phyloP scores from a whole-genome alignment of 768 basidiomycete genomes.

The Pisolithus sp. region DNA sequence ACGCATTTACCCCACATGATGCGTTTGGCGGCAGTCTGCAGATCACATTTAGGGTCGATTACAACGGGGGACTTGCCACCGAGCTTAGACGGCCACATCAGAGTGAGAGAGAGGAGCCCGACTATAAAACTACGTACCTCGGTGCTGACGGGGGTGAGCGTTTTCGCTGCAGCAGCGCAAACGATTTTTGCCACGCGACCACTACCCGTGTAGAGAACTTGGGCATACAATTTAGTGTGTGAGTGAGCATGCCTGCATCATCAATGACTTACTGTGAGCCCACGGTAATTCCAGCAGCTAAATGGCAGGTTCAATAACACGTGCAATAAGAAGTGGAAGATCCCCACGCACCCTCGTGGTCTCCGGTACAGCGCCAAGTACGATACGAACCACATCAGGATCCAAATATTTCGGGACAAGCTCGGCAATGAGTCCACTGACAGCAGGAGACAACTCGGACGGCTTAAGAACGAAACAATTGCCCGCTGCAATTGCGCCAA shows the following conservation, averaged over 20 bases:
- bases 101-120: not conserved
- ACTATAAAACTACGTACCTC: slow-evolving; percentile 32
- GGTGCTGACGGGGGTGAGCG: slow-evolving; percentile 60
- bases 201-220: slow-evolving; percentile 52
- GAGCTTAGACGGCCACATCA: slow-evolving; percentile 32
- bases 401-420: slow-evolving; percentile 76
- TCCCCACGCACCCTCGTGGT: slow-evolving; percentile 42
- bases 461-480: slow-evolving; percentile 69
- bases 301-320: not conserved
- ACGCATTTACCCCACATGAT: slow-evolving; percentile 74
- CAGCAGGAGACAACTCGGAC: slow-evolving; percentile 58
- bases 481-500: slow-evolving; percentile 76
- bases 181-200: slow-evolving; percentile 62
- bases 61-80: slow-evolving; percentile 74
- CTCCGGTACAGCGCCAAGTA: slow-evolving; percentile 63
- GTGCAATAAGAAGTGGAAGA: not conserved
- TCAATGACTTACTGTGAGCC: slow-evolving; percentile 41
- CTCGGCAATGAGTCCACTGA: slow-evolving; percentile 54
- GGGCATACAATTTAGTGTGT: not conserved
- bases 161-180: slow-evolving; percentile 68
- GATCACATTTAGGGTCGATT: slow-evolving; percentile 62
- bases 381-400: slow-evolving; percentile 51
- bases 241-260: not conserved
- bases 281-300: slow-evolving; percentile 72
- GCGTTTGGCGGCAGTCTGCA: slow-evolving; percentile 60